Evolutionary conservation across 2,329 filamentous ascomycete species (phyloP), one percentile per base, ranked within the genome.

Genomic region (Tolypocladium paradoxum): DNA sequence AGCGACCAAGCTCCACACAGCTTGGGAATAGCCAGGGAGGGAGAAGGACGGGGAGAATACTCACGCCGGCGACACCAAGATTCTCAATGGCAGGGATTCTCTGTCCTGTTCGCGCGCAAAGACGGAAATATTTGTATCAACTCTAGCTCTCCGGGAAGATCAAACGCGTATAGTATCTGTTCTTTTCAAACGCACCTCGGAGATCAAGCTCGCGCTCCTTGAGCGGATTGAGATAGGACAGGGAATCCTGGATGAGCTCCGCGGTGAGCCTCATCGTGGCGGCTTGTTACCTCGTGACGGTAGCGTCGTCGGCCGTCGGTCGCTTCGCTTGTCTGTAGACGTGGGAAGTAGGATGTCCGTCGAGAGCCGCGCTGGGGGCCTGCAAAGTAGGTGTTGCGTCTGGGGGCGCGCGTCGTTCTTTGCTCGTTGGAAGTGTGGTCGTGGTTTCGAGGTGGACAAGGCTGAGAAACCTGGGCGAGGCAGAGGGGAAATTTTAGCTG

Each of bases 121-220:
- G 45, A 65, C 64, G 61, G 60, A 63, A 62, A 65, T 73, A 69
- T 78, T 78, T 82, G 74, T 87, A 91, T 95, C 85, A 93, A 92
- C 82, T 82, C 79, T 88, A 81, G 84, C 69, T 68, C 55, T 65
- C 67, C 37, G 47, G 36, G 24, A 48, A 53, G 49, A 50, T 46
- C 56, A 49, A 54, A 55, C 48, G 63, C 82, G 83, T 90, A 88
- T 88, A 96, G 90, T 83, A 95, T 93, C 90, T 92, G 88, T 79
- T 84, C 90, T 90, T 95, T 90, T 87, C 87, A 65, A 74, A 81
- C 90, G 84, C 88, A 97, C 93, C 93, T 96, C 93, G 85, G 66
- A 99, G 89, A 79, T 97, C 91, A 71, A 99, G 84, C 82, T 99
- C 93, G 73, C 93, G 90, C 81, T 99, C 93, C 76, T 93, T 95